Percentiles rank a stretch among this genome's conserved stretches.
These are phyloP conservation scores for Lindgomyces ingoldianus DNA, from an alignment of 495 filamentous ascomycete genomes.

Conservation along the genomic window DNA sequence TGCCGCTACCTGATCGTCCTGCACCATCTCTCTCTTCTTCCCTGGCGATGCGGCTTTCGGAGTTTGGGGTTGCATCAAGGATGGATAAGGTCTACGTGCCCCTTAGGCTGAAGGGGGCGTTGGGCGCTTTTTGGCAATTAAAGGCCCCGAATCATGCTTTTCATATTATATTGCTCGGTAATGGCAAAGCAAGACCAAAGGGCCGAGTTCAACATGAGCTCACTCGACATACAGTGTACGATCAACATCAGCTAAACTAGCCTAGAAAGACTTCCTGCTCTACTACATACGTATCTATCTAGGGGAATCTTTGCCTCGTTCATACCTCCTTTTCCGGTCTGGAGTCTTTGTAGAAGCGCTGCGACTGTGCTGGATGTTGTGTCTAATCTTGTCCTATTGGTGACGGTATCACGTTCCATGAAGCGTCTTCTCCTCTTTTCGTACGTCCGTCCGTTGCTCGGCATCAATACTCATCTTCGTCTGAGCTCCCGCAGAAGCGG, in stretches of 20 bases:
- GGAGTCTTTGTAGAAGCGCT: too few relatives aligned
- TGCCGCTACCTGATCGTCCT: neutral
- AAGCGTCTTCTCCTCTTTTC: neutral
- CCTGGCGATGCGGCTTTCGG: neutral
- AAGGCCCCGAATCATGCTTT: neutral
- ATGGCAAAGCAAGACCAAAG: neutral
- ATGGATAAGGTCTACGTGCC: neutral
- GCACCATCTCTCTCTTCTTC: neutral
- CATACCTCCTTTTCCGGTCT: too few relatives aligned
- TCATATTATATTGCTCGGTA: neutral
- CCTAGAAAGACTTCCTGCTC: neutral
- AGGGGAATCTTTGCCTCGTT: too few relatives aligned
- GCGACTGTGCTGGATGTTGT: too few relatives aligned
- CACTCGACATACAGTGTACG: slow-evolving; percentile 3
- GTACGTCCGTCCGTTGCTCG: neutral
- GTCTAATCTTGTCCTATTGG: too few relatives aligned
- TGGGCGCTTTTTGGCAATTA: too few relatives aligned
- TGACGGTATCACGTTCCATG: neutral
- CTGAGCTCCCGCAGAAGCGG: too few relatives aligned
- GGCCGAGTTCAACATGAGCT: neutral
- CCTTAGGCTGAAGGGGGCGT: neutral
- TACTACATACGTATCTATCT: neutral
- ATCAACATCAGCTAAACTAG: neutral
- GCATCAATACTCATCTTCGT: neutral
- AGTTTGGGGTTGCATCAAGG: neutral